Conservation (phyloP, 2,329 filamentous ascomycete genomes). For the Colletotrichum shisoi region DNA sequence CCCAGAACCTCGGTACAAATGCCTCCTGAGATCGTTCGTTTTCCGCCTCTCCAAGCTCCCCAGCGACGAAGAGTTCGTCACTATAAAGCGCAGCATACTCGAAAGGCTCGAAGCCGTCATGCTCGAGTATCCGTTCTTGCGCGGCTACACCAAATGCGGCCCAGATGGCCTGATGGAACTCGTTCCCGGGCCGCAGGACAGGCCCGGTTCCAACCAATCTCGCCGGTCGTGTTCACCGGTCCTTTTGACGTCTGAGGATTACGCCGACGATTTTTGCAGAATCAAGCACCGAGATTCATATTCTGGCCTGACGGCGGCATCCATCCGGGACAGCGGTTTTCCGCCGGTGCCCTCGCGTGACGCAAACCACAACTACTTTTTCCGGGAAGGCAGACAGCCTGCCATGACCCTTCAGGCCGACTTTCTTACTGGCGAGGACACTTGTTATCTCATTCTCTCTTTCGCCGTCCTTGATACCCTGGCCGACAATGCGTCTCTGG, state of each 20-base stretch:
- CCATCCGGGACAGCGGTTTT: too few species aligned
- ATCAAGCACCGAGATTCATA: too few species aligned
- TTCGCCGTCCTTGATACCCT: not conserved
- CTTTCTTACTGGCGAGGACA: not conserved
- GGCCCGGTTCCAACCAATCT: not conserved
- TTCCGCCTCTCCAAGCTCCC: not conserved
- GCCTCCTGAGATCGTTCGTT: not conserved
- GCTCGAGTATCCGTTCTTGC: not conserved
- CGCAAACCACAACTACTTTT: not conserved
- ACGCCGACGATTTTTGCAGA: too few species aligned
- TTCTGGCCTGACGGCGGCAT: too few species aligned
- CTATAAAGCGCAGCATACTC: not conserved
- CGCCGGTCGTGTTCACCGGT: not conserved
- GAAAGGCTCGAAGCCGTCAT: not conserved
- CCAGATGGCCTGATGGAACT: not conserved
- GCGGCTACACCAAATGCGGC: not conserved
- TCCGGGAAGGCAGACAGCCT: not conserved
- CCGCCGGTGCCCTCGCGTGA: too few species aligned
- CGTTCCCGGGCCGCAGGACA: not conserved
- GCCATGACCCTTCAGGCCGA: not conserved
- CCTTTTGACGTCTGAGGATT: not conserved
- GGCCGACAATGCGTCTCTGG: not conserved
- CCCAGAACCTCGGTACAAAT: not conserved
- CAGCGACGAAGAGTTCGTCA: not conserved
- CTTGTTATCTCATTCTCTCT: not conserved